Evolutionary conservation across 2,329 filamentous ascomycete species (phyloP).

Genomic region (Cytospora piceae): DNA sequence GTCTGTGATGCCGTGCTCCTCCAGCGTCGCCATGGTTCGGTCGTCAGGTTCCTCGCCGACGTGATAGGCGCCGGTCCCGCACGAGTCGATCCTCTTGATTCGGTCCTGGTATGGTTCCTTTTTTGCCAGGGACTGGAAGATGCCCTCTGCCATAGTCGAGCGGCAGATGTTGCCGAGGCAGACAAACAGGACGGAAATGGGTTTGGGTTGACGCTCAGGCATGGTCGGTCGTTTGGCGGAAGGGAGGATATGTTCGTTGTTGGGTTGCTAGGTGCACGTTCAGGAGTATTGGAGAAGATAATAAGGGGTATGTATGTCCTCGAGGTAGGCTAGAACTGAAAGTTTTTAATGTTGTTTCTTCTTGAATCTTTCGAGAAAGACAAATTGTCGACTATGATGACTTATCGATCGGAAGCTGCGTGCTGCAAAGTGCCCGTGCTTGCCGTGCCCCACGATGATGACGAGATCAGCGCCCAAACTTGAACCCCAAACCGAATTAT

Average conservation of each 20-base stretch:
- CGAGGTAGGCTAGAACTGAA: not conserved
- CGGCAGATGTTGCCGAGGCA: slow-evolving; percentile 96
- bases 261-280: slow-evolving; percentile 48
- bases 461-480: not conserved
- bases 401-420: not conserved
- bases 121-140: slow-evolving; percentile 75
- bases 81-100: slow-evolving; percentile 78
- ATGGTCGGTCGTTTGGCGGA: slow-evolving; percentile 7
- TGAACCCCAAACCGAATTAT: not conserved
- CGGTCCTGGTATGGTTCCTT: slow-evolving; percentile 61
- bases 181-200: slow-evolving; percentile 82
- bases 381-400: not conserved
- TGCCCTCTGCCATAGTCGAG: slow-evolving; percentile 94
- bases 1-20: slow-evolving; percentile 72
- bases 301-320: slow-evolving; percentile 21
- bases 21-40: slow-evolving; percentile 80
- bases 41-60: slow-evolving; percentile 75
- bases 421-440: not conserved
- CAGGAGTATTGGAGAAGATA: slow-evolving; percentile 38
- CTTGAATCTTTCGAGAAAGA: not conserved
- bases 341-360: not conserved
- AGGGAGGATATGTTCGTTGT: slow-evolving; percentile 30
- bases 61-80: slow-evolving; percentile 89
- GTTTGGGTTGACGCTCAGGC: slow-evolving; percentile 24
- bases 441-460: not conserved